Evolutionary conservation across 1,284 basidiomycete species (phyloP), one percentile per base, ranked within the genome.

Genomic region (Leccinum huronense): DNA sequence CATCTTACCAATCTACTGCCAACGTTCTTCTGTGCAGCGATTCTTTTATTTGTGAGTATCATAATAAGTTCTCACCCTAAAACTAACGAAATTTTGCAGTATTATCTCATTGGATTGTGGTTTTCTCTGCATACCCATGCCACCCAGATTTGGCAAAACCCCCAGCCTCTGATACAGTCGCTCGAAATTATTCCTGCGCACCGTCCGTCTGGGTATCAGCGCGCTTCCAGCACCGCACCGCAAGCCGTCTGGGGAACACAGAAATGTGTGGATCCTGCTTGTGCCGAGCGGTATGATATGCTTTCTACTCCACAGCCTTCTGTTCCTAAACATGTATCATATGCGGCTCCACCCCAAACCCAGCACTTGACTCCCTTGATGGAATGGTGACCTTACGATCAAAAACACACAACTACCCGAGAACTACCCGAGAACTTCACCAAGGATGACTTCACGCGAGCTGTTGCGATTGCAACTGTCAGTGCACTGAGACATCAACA

Each of bases 121-220:
- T 99, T 99, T 82, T 98, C 97, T 56, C 86, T 99, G 19, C 91
- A 95, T 56, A 99, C 97, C 0, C 97, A 99, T 75, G 97, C 97
- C 3, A 91, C 93, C 14, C 97, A 99, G 76, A 99, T 99, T 71
- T 99, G 97, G 97, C 96, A 99, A 75, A 98, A 98, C 73, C 95
- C 94, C 3, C 93, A 94, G 72, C 91, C 89, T 66, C 81, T 95
- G 13, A 81, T 95, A 69, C 88, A 93, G 40, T 80, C 84, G 2
- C 75, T 86, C 63, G 93, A 94, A 56, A 71, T 88, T 14, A 80
- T 84, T 8, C 79, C 77, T 69, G 54, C 71, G 45, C 83, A 88
- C 61, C 88, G 94, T 36, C 74, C 87, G 23, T 91, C 92, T 2
- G 70, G 94, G 62, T 92, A 93, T 76, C 90, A 80, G 74, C 61